phyloP scores from a whole-genome alignment of 2,329 filamentous ascomycete genomes.

The Pyrenochaeta sp. region DNA sequence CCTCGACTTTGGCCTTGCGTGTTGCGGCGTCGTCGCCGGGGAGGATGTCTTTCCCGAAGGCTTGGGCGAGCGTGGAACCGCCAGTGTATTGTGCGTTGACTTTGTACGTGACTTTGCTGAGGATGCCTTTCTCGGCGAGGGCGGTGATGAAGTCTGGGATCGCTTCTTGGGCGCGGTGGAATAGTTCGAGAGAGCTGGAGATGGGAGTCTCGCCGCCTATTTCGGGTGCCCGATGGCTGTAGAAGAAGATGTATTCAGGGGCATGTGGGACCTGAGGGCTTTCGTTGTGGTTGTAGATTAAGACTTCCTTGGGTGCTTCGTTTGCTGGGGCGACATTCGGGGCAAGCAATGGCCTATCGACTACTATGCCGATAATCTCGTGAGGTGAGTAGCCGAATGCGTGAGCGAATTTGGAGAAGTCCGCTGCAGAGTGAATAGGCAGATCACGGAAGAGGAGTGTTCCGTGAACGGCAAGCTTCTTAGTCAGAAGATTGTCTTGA shows the following conservation, averaged over 20 bases:
- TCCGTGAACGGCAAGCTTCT: conserved; percentile 47
- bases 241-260: conserved; percentile 48
- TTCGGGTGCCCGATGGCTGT: conserved; percentile 6
- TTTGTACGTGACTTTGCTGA: conserved; percentile 49
- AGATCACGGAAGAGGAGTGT: conserved; percentile 57
- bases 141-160: conserved; percentile 39
- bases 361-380: conserved; percentile 45
- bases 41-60: conserved; percentile 10
- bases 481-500: conserved; percentile 7
- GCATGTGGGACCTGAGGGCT: conserved; percentile 50
- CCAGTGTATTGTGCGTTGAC: conserved; percentile 54
- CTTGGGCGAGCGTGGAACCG: conserved; percentile 53
- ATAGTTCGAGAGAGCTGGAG: conserved; percentile 39
- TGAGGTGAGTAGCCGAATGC: conserved; percentile 46
- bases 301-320: conserved; percentile 49
- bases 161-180: conserved; percentile 27
- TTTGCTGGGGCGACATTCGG: conserved; percentile 50
- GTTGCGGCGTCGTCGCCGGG: conserved; percentile 11
- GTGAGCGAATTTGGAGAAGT: conserved; percentile 46
- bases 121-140: conserved; percentile 37
- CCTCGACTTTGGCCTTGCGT: conserved; percentile 8
- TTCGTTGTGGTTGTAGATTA: conserved; percentile 49
- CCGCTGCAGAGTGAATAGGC: conserved; percentile 49
- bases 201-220: conserved; percentile 46
- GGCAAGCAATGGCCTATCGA: conserved; percentile 38